Base-by-base conservation (phyloP, 2,329 filamentous ascomycete species). In the Pseudogymnoascus sp. region DNA sequence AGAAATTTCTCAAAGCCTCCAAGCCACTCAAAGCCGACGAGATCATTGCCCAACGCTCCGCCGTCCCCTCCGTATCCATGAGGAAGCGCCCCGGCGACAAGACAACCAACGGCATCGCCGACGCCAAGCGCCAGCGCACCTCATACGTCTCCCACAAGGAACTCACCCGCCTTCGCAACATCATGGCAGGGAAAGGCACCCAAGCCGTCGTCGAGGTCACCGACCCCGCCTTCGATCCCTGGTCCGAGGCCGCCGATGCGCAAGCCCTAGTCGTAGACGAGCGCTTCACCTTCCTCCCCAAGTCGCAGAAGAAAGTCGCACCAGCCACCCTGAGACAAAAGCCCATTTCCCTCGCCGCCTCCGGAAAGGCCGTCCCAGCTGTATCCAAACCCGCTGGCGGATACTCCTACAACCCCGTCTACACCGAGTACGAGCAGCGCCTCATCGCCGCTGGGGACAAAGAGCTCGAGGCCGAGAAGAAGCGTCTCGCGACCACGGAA, bases 341-440 rank as follows among this genome's bases (percentile, higher is more conserved):
- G 40, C 90, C 95, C 3, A 81, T 96, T 62, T 91, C 93, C 3
- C 82, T 97, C 31, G 83, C 90, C n/a, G 89, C 88, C 47, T 91
- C 82, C 71, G 93, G 92, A 39, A 96, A 93, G 74, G 76, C 83
- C 0, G 80, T 96, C 7, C 89, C 91, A 1, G 87, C 92, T 2
- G 89, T 99, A 0, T 81, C 83, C 66, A 89, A 86, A 71, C 95
- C 95, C 1, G 83, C 86, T 5, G 91, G 88, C 14, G 92, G 91
- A 65, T 91, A 88, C 75, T 96, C 91, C 70, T 99, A 99, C 79
- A 99, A 99, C 74, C 95, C 95, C 0, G 79, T 85, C 5, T 96
- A 96, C 69, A 83, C 86, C 67, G 92, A 96, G 67, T 99, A 96
- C 82, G 88, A 93, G 70, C 81, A 84, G 7, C 84, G 93, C 14